phyloP scores from a whole-genome alignment of 805 yeast species.

The Yarrowia sp. region DNA sequence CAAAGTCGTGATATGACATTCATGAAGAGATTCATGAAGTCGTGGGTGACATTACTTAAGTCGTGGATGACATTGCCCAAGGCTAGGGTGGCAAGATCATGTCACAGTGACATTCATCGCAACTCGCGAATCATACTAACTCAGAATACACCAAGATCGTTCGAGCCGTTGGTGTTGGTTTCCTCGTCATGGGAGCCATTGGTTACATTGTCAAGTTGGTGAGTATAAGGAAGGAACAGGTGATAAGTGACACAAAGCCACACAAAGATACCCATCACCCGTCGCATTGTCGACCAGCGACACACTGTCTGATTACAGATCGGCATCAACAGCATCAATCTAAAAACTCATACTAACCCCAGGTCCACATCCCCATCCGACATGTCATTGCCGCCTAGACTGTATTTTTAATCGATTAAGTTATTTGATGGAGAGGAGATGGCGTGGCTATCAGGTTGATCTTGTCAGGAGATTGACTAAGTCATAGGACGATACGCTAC shows the following conservation, averaged over 20 bases:
- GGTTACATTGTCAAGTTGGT: constrained; percentile 89
- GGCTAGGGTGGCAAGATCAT: too few species aligned
- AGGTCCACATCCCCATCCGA: constrained; percentile 88
- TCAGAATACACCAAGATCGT: constrained; percentile 79
- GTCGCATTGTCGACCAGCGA: too few species aligned
- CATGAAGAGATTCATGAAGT: too few species aligned
- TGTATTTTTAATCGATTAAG: constrained; percentile 18
- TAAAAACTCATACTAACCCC: not conserved
- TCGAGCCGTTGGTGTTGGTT: constrained; percentile 95
- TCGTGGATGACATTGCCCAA: too few species aligned
- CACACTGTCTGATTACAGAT: too few species aligned
- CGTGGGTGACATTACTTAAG: not conserved
- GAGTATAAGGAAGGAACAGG: constrained; percentile 35
- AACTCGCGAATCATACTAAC: constrained; percentile 23
- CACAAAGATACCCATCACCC: too few species aligned
- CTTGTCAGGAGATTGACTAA: too few species aligned
- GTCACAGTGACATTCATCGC: too few species aligned
- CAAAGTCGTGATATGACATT: too few species aligned
- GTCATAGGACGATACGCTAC: too few species aligned
- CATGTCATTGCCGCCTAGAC: constrained; percentile 74
- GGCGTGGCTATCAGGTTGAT: too few species aligned
- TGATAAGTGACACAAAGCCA: not conserved
- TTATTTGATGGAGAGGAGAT: not conserved
- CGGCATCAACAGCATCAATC: too few species aligned
- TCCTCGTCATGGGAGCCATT: constrained; percentile 95